These are phyloP conservation scores for Melampsora americana DNA, from an alignment of 1,284 basidiomycete genomes.

Conservation along the genomic window DNA sequence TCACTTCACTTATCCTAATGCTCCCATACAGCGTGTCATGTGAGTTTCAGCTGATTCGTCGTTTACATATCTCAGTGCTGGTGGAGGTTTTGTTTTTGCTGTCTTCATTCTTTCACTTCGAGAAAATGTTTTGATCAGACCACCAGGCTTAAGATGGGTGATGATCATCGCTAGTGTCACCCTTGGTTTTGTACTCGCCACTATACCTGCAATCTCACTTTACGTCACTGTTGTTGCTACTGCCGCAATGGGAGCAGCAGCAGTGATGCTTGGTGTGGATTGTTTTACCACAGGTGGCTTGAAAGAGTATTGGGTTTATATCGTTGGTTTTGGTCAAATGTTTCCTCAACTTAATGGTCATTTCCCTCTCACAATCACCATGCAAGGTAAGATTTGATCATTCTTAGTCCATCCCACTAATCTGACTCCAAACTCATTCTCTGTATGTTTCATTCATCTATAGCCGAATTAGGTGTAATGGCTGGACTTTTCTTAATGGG, in stretches of 20 bases:
- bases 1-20: background rate
- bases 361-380: constrained; percentile 36
- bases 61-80: background rate
- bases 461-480: constrained; percentile 41
- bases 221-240: constrained; percentile 35
- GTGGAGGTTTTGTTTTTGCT: constrained; percentile 29
- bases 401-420: background rate
- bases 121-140: constrained; percentile 21
- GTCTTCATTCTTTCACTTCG: constrained; percentile 37
- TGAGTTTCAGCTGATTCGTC: background rate
- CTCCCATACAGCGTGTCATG: background rate
- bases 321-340: constrained; percentile 32
- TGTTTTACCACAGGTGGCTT: constrained; percentile 35
- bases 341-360: constrained; percentile 13
- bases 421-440: background rate
- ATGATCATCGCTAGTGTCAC: constrained; percentile 22
- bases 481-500: constrained; percentile 34
- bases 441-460: background rate
- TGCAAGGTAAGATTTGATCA: constrained; percentile 19
- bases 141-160: constrained; percentile 30
- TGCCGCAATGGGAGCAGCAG: constrained; percentile 37
- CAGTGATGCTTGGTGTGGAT: constrained; percentile 40
- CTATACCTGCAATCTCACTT: constrained; percentile 27
- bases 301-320: constrained; percentile 42
- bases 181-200: constrained; percentile 34